These are phyloP conservation scores for Ophiostoma ips DNA, from an alignment of 2,329 filamentous ascomycete genomes.

Conservation along the genomic window DNA sequence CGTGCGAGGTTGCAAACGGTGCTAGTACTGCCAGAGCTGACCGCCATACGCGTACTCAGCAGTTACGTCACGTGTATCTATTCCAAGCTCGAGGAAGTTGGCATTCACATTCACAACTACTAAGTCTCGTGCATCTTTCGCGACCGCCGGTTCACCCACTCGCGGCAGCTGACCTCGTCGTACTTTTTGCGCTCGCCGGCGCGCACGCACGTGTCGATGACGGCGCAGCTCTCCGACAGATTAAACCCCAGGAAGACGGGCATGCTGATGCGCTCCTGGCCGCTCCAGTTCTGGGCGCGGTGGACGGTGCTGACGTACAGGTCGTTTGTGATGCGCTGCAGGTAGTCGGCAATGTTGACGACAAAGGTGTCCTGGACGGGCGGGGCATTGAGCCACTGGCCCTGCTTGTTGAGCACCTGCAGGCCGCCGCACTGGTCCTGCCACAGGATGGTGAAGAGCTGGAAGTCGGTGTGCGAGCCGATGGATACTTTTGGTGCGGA, in stretches of 20 bases:
- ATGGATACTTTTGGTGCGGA: constrained; percentile 24
- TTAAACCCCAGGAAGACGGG: constrained; percentile 12
- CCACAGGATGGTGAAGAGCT: constrained; percentile 1
- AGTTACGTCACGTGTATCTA: not conserved
- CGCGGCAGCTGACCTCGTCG: constrained; percentile 7
- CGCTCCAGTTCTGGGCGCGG: constrained; percentile 8
- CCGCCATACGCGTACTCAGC: constrained; percentile 4
- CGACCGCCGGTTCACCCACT: constrained; percentile 8
- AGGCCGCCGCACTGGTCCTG: not conserved
- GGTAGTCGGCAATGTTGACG: constrained; percentile 14
- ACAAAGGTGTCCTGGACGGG: not conserved
- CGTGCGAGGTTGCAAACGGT: constrained; percentile 10
- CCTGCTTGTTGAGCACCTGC: constrained; percentile 3
- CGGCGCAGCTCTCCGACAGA: constrained; percentile 15
- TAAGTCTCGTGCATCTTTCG: constrained; percentile 4
- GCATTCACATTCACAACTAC: not conserved
- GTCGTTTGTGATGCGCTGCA: constrained; percentile 11
- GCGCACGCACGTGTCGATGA: constrained; percentile 7
- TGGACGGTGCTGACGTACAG: constrained; percentile 11
- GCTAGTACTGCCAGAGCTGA: constrained; percentile 5
- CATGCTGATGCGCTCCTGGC: constrained; percentile 11
- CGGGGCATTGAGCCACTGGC: constrained; percentile 1
- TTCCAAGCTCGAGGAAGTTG: not conserved
- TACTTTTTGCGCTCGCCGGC: constrained; percentile 8
- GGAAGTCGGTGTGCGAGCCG: constrained; percentile 46